These are phyloP conservation scores for Aspergillus leporis DNA, from an alignment of 495 filamentous ascomycete genomes.

Conservation along the genomic window DNA sequence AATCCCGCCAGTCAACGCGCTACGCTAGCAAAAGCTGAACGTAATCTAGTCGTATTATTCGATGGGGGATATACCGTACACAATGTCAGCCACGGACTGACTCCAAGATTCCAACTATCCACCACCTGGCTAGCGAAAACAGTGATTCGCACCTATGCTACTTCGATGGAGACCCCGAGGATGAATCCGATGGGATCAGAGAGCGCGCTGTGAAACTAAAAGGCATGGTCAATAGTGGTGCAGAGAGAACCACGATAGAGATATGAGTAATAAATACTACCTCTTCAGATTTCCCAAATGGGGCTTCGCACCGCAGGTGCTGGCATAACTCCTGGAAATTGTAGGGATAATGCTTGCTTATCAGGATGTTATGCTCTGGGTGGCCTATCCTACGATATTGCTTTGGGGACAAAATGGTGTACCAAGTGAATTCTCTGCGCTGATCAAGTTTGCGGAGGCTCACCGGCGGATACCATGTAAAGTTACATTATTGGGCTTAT, in stretches of 20 bases:
- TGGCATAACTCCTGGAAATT: too few relatives aligned
- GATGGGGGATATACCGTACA: neutral
- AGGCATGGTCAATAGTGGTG: neutral
- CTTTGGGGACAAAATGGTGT: too few relatives aligned
- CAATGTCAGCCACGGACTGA: neutral
- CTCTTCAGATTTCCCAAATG: too few relatives aligned
- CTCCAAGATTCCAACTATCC: neutral
- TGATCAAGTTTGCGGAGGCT: neutral
- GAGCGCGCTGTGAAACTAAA: neutral
- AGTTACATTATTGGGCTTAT: neutral
- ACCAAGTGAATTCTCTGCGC: neutral
- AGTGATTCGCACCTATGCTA: neutral
- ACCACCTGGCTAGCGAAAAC: too few relatives aligned
- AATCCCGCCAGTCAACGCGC: too few relatives aligned
- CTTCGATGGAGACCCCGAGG: neutral
- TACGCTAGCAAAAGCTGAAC: too few relatives aligned
- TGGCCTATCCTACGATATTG: too few relatives aligned
- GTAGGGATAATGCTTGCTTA: too few relatives aligned
- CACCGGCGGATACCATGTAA: neutral
- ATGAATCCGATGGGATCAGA: neutral
- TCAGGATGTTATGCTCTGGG: neutral
- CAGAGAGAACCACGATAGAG: too few relatives aligned
- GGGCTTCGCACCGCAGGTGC: too few relatives aligned
- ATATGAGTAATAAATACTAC: too few relatives aligned
- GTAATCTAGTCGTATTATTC: too few relatives aligned